These are phyloP conservation scores for Pestalotiopsis sp. DNA, from an alignment of 2,329 filamentous ascomycete species.

Conservation along the genomic window DNA sequence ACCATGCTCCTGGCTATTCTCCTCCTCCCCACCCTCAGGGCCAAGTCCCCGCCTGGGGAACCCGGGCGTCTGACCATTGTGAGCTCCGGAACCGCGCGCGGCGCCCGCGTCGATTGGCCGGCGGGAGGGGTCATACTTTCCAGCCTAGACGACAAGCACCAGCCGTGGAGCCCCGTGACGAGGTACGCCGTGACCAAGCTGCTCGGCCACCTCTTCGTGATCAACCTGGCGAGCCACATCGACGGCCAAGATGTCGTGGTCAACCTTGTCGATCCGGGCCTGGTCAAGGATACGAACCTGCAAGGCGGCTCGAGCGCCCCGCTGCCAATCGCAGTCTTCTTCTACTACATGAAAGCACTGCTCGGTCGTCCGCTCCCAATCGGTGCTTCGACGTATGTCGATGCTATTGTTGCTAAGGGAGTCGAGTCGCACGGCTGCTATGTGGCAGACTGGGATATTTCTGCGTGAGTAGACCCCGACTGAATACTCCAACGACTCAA, in stretches of 20 bases:
- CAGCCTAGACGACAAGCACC: constrained; percentile 13
- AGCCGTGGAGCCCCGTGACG: constrained; percentile 12
- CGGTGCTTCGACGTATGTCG: constrained; percentile 8
- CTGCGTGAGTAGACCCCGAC: not conserved
- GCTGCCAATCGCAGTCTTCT: not conserved
- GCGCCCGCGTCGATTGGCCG: constrained; percentile 17
- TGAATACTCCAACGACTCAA: not conserved
- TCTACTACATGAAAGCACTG: not conserved
- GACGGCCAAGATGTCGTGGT: not conserved
- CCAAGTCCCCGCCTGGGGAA: constrained; percentile 9
- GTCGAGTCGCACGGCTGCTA: not conserved
- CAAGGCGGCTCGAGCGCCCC: not conserved
- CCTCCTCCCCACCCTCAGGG: constrained; percentile 28
- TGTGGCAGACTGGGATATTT: not conserved
- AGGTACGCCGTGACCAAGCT: constrained; percentile 24
- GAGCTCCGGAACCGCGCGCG: constrained; percentile 22
- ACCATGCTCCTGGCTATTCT: constrained; percentile 33
- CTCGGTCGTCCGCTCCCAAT: not conserved
- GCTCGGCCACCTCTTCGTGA: not conserved
- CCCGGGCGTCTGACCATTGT: constrained; percentile 24
- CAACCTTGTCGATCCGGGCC: constrained; percentile 1
- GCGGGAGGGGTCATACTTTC: constrained; percentile 13
- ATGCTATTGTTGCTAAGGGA: not conserved
- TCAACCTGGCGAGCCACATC: not conserved
- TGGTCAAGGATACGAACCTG: constrained; percentile 2